phyloP scores from a whole-genome alignment of 2,329 filamentous ascomycete genomes.

The Elsinoe ampelina region DNA sequence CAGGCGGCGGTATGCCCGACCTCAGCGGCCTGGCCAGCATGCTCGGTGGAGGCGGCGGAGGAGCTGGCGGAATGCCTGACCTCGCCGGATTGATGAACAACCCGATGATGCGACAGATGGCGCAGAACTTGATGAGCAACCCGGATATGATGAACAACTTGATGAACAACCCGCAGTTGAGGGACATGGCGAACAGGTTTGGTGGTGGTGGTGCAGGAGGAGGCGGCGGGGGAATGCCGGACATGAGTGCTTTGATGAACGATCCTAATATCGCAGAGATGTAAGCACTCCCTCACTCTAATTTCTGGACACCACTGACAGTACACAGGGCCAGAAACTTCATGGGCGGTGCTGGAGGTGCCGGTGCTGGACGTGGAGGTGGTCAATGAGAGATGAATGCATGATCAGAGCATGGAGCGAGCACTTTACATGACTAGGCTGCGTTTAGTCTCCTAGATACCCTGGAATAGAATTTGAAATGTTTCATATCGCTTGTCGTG shows the following conservation, averaged over 20 bases:
- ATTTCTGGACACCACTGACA: conserved; percentile 17
- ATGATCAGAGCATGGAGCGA: neutral
- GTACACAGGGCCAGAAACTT: conserved; percentile 54
- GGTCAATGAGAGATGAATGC: conserved; percentile 6
- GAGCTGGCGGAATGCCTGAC: conserved; percentile 77
- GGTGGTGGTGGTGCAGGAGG: conserved; percentile 35
- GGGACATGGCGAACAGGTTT: conserved; percentile 79
- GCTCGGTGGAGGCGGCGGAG: conserved; percentile 48
- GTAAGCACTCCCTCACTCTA: conserved; percentile 47
- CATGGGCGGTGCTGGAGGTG: conserved; percentile 47
- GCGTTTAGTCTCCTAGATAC: conserved; percentile 1
- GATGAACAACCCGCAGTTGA: conserved; percentile 85
- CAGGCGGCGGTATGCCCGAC: conserved; percentile 35
- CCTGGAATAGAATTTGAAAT: conserved; percentile 2
- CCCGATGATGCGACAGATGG: conserved; percentile 97
- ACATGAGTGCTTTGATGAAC: conserved; percentile 76
- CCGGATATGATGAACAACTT: conserved; percentile 83
- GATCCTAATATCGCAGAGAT: conserved; percentile 89
- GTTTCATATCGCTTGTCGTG: neutral
- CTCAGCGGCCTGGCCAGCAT: conserved; percentile 34
- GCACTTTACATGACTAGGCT: neutral
- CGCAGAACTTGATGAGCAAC: conserved; percentile 94
- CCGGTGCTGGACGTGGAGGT: conserved; percentile 18
- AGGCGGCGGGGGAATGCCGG: conserved; percentile 68
- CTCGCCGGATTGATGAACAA: conserved; percentile 84